Evolutionary conservation across 1,284 basidiomycete species (phyloP).

Genomic region (Athelia sp.): DNA sequence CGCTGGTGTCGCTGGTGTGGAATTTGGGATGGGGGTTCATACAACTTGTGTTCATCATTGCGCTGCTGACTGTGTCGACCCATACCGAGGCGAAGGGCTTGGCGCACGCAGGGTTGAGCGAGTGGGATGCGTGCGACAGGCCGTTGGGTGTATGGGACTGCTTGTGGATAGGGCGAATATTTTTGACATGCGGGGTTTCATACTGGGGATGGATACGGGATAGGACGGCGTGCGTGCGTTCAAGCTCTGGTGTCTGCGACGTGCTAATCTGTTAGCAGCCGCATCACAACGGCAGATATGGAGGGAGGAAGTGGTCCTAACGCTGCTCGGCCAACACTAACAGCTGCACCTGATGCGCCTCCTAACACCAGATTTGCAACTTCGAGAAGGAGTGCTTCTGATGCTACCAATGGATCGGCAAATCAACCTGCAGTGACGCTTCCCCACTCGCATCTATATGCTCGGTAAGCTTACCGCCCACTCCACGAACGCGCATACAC

Average conservation of each 20-base stretch:
- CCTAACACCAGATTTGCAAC: too few relatives aligned
- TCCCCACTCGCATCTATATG: constrained; percentile 26
- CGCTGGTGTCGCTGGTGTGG: constrained; percentile 53
- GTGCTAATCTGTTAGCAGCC: neutral
- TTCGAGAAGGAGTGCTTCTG: too few relatives aligned
- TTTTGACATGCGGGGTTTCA: constrained; percentile 45
- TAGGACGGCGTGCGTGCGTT: constrained; percentile 34
- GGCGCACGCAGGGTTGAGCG: constrained; percentile 29
- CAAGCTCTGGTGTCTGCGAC: constrained; percentile 2
- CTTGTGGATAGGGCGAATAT: constrained; percentile 60
- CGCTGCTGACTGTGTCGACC: constrained; percentile 47
- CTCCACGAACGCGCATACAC: too few relatives aligned
- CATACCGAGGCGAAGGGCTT: constrained; percentile 43
- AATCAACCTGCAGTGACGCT: constrained; percentile 20
- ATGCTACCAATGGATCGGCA: constrained; percentile 3
- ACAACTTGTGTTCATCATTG: constrained; percentile 53
- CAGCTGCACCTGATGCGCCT: neutral
- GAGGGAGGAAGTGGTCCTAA: neutral
- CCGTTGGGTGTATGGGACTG: constrained; percentile 70
- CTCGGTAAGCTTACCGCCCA: constrained; percentile 26
- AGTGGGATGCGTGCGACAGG: constrained; percentile 63
- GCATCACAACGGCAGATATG: neutral
- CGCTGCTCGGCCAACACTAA: neutral
- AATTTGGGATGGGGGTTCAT: constrained; percentile 46
- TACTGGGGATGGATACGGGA: constrained; percentile 59